Percentiles rank a stretch among this genome's conserved stretches.
These are phyloP conservation scores for Cutaneotrichosporon curvatum DNA, from an alignment of 1,284 basidiomycete species.

Conservation along the genomic window DNA sequence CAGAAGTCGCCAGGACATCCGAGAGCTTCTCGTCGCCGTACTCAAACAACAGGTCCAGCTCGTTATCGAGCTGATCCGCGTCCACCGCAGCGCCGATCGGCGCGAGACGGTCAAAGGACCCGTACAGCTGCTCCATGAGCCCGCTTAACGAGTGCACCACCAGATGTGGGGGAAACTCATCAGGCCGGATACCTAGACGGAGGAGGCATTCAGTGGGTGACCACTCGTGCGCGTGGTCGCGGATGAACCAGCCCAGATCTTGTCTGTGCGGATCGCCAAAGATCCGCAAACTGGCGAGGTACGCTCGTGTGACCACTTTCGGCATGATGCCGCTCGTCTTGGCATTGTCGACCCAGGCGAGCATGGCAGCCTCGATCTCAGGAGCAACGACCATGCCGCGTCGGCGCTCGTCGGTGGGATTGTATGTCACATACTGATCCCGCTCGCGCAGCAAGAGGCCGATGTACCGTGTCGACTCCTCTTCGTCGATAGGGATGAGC, in stretches of 20 bases:
- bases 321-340: slow-evolving; percentile 19
- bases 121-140: slow-evolving; percentile 8
- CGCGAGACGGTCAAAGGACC: neutral
- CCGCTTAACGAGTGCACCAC: slow-evolving; percentile 25
- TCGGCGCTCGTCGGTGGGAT: slow-evolving; percentile 8
- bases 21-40: slow-evolving; percentile 5
- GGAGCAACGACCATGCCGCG: slow-evolving; percentile 8
- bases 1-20: slow-evolving; percentile 1
- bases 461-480: slow-evolving; percentile 11
- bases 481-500: neutral
- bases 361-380: slow-evolving; percentile 20
- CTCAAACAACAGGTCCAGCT: slow-evolving; percentile 16
- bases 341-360: slow-evolving; percentile 20
- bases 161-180: slow-evolving; percentile 24
- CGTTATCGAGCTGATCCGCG: slow-evolving; percentile 10
- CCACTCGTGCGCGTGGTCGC: slow-evolving; percentile 13
- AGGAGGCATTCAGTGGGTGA: slow-evolving; percentile 27
- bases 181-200: slow-evolving; percentile 24
- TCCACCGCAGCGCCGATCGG: neutral
- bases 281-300: slow-evolving; percentile 24
- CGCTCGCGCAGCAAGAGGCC: slow-evolving; percentile 29
- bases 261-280: slow-evolving; percentile 13
- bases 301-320: slow-evolving; percentile 11
- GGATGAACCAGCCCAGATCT: slow-evolving; percentile 25
- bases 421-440: slow-evolving; percentile 22